Conservation (phyloP, 2,329 filamentous ascomycete genomes). For the Lecanosticta acicola region DNA sequence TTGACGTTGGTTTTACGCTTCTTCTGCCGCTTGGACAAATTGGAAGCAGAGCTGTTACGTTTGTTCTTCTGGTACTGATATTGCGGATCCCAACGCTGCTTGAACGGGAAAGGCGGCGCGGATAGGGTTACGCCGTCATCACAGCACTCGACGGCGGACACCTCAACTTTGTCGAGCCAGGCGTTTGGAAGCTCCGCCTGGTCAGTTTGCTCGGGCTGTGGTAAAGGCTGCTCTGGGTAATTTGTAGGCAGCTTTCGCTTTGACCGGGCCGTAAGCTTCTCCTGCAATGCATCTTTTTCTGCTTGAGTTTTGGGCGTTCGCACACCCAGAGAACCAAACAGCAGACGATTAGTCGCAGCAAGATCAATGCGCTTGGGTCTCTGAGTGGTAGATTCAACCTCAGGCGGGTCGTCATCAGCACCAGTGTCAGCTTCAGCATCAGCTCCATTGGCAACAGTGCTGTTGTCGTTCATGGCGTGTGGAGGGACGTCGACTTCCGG, state of each 20-base stretch:
- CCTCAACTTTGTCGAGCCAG: constrained; percentile 69
- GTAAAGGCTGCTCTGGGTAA: constrained; percentile 27
- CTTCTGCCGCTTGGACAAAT: constrained; percentile 41
- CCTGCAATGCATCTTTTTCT: constrained; percentile 59
- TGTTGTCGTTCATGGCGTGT: background rate
- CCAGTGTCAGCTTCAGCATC: constrained; percentile 1
- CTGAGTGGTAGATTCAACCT: constrained; percentile 11
- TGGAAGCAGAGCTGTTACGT: constrained; percentile 32
- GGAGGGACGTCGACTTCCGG: background rate
- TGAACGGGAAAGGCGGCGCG: constrained; percentile 81
- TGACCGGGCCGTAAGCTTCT: constrained; percentile 21
- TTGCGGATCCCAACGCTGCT: constrained; percentile 76
- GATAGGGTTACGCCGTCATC: constrained; percentile 63
- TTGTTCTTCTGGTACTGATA: constrained; percentile 50
- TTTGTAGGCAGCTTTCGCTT: constrained; percentile 20
- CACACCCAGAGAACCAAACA: constrained; percentile 68
- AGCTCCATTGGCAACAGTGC: background rate
- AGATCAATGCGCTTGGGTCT: constrained; percentile 48
- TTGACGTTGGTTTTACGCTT: constrained; percentile 47
- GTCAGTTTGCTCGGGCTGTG: constrained; percentile 4
- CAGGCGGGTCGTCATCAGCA: constrained; percentile 20
- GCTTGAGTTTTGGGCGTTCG: constrained; percentile 62
- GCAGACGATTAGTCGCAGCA: constrained; percentile 58
- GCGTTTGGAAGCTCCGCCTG: constrained; percentile 46
- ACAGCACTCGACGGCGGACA: constrained; percentile 78